phyloP scores from a whole-genome alignment of 805 yeast genomes.

The Monosporozyma aerobia region DNA sequence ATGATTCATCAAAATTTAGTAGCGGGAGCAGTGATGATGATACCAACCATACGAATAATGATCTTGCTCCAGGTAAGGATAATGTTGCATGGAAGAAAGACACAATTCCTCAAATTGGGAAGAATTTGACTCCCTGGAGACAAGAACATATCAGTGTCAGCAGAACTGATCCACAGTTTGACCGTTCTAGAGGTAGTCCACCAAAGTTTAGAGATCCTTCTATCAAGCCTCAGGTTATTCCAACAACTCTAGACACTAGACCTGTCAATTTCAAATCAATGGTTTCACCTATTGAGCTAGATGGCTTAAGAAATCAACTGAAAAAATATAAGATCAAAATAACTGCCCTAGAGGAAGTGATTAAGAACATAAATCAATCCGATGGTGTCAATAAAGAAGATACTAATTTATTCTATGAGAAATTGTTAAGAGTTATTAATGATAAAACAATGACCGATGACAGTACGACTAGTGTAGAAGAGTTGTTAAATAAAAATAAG shows the following conservation, averaged over 20 bases:
- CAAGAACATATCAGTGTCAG: neutral
- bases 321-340: conserved; percentile 34
- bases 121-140: neutral
- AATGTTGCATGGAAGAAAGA: neutral
- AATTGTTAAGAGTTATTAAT: conserved; percentile 13
- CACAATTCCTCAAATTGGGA: neutral
- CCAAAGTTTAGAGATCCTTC: neutral
- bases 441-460: conserved; percentile 10
- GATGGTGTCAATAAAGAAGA: conserved; percentile 7
- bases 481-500: neutral
- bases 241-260: neutral
- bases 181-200: neutral
- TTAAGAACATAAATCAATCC: conserved; percentile 11
- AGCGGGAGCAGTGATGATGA: neutral
- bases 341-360: conserved; percentile 27
- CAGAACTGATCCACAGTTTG: neutral
- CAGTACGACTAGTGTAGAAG: neutral
- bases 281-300: neutral
- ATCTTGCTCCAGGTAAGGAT: neutral
- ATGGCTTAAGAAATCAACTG: conserved; percentile 30
- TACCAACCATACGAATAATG: neutral
- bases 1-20: neutral
- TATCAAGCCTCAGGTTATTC: neutral
- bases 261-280: neutral
- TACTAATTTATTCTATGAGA: conserved; percentile 11